Evolutionary conservation across 2,329 filamentous ascomycete species (phyloP), one percentile per base, ranked within the genome.

Genomic region (Epichloe festucae): DNA sequence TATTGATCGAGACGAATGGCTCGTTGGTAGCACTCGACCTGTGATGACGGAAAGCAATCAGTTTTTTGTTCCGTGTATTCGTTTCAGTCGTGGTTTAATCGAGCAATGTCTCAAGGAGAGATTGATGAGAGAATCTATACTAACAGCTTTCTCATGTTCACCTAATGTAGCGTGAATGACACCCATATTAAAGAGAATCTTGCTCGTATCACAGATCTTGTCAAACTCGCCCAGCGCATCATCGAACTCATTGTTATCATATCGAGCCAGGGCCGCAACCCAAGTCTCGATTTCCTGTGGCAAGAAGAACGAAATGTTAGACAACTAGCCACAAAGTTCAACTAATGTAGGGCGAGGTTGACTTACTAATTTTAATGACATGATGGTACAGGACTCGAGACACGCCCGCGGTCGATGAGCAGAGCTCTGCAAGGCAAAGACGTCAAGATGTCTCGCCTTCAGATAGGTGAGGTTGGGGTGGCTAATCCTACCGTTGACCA

Each of bases 201-300:
- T 97, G 60, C 93, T 96, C 0, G 93, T 98, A 67, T 97, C 93
- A 55, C 86, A 78, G 62, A 98, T 95, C 59, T 77, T 80, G 56
- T 88, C 86, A 65, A 98, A 97, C 55, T 87, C 81, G 60, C 76
- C 79, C 56, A 97, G 72, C 31, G 93, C 83, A 58, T 91, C 86
- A 63, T 97, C 91, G 70, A 95, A 97, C 64, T 98, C 89, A 71
- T 95, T 95, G 72, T 91, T 93, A 72, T 98, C 93, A 73, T 98
- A 98, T 65, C 85, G 84, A 61, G 75, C 82, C 51, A 98, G 81
- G 69, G 93, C 93, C 67, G 84, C 76, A 59, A 97, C 93, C 93
- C 93, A 98, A 48, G 89, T 95, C 73, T 97, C 91, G 70, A 98
- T 98, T 85, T 98, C 93, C 90, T 95, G 57, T 54, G 43, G 14